Evolutionary conservation across 169 alveolate species (phyloP), one percentile per base, ranked within the genome.

Genomic region (Blepharisma undulans): DNA sequence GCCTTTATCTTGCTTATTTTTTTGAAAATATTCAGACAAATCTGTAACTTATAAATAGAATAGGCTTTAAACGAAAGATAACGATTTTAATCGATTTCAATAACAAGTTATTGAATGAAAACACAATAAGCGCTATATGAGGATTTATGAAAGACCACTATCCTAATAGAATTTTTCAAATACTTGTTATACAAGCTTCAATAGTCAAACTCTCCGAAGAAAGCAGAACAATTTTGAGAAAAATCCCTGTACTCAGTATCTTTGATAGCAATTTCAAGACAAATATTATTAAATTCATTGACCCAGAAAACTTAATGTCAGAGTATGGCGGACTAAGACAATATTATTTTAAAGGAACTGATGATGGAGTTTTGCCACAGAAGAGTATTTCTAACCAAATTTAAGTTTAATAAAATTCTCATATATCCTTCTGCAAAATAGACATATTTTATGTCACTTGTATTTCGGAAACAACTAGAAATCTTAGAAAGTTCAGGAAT

Each of bases 391-490:
- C 66, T 48, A 48, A 48, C 66, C 3, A 48, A 48, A 48, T 48
- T 48, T 48, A 48, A 48, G 14, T 48, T 48, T 48, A 48, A 48
- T 48, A 48, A 48, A 48, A 48, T 0, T 10, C 14, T 18, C 7
- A 3, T 5, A 2, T 48, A 2, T 2, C 10, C 10, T 48, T 48
- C 66, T 48, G 66, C 66, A 48, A 48, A 48, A 48, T 48, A 48
- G 66, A 48, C 66, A 48, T 48, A 48, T 48, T 48, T 48, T 48
- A 48, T 48, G 66, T 48, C 66, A 48, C 66, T 48, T 5, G 66
- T 48, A 60, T 82, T 82, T 33, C 72, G 74, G 0, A 82, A 82
- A 10, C 78, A 82, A 36, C 76, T 82, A 22, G 89, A 82, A 34
- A 59, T 48, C 7, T 21, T 82, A 14, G 25, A 25, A 59, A 33